Percentiles rank a stretch among this genome's conserved stretches.
Evolutionary conservation across 177 flowering plant genomes (phyloP).

Genomic region (Telopea speciosissima): DNA sequence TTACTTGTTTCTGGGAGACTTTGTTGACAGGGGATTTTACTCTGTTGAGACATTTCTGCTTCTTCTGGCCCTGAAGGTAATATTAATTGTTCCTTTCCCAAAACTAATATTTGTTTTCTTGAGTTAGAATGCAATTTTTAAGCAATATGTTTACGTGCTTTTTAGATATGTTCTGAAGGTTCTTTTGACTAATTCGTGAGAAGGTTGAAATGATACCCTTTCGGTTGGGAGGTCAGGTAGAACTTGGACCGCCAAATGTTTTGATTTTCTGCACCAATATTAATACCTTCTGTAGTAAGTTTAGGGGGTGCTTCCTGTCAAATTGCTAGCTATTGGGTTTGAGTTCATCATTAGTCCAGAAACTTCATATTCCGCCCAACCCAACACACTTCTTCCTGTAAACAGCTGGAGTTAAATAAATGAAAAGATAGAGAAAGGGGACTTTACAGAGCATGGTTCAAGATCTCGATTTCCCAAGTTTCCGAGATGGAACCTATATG

Average conservation of each 20-base stretch:
- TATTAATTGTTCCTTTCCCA: neutral
- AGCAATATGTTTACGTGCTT: constrained; percentile 1
- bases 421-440: neutral
- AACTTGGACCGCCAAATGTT: neutral
- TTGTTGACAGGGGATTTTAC: constrained; percentile 95
- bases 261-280: neutral
- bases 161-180: neutral
- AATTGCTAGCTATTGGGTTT: neutral
- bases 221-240: neutral
- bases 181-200: neutral
- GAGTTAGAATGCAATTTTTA: neutral
- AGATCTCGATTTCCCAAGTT: too few relatives aligned
- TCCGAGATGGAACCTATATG: too few relatives aligned
- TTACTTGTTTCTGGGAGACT: constrained; percentile 95
- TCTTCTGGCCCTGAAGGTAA: constrained; percentile 92
- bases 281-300: neutral
- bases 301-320: neutral
- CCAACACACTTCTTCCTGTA: too few relatives aligned
- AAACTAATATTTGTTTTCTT: neutral
- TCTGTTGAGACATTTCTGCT: constrained; percentile 97
- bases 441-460: too few relatives aligned
- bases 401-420: too few relatives aligned
- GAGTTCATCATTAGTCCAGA: neutral
- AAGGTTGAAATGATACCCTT: neutral
- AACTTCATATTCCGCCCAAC: neutral